Base-by-base conservation (phyloP, 768 basidiomycete species). In the Panaeolus cyanescens region DNA sequence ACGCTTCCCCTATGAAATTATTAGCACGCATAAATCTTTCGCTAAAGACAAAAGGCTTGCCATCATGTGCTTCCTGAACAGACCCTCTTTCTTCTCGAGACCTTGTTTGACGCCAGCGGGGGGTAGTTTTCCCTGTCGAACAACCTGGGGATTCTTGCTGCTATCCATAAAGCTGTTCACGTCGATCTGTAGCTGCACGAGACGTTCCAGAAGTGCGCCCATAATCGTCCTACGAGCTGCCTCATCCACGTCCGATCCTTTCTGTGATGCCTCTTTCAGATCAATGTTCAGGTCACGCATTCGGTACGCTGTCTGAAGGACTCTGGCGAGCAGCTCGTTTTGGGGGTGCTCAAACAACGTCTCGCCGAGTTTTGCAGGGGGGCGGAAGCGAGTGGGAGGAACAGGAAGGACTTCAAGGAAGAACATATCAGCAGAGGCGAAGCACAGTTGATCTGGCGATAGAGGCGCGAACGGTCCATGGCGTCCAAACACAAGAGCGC, bases 11-110 rank as follows among this genome's bases (percentile, higher is more conserved):
- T 98, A 55, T 6, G 19, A 34, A 39, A 55, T 30, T 17, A 31
- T 59, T 15, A 54, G 42, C 10, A 40, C 45, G 42, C 10, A 40
- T 42, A 60, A 42, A 31, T 50, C 22, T 34, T 54, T 32, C 32
- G 32, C 9, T 12, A 54, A 32, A 37, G 56, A 59, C 22, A 54
- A 30, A 58, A 30, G 25, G 74, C 84, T 59, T 60, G 95, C 96
- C 97, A 99, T 99, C 97, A 99, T 99, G 70, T 99, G 88, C 77
- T 96, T 97, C 60, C 97, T 83, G 83, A 99, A 99, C 54, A 99
- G 73, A 45, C 97, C 97, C 65, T 99, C 97, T 76, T 99, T 99
- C 84, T 99, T 99, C 79, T 99, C 97, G 68, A 99, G 77, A 12
- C 91, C 85, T 75, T 99, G 96, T 81, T 99, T 99, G 64, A 99